A percentile compares a stretch with the other conserved stretches of the same genome.
These are phyloP conservation scores for Amaranthus palmeri DNA, from an alignment of 148 eudicot genomes.

Conservation along the genomic window DNA sequence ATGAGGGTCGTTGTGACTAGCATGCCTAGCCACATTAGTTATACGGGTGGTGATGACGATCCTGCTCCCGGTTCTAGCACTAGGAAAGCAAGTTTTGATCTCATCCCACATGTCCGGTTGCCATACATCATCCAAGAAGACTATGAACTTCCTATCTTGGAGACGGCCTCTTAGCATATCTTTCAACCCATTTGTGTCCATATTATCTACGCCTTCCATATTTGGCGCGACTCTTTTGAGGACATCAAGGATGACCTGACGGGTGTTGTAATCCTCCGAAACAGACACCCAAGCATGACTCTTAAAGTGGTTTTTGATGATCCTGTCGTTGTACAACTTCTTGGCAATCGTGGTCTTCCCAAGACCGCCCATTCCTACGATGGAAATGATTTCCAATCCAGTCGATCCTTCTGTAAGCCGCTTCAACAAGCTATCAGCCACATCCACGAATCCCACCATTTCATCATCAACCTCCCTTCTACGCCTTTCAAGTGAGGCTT, in stretches of 20 bases:
- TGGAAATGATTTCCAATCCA: constrained; percentile 26
- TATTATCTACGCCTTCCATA: background rate
- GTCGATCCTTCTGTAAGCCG: constrained; percentile 20
- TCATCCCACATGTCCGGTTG: constrained; percentile 23
- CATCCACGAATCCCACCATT: constrained; percentile 33
- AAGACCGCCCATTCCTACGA: constrained; percentile 44
- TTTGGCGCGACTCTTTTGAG: constrained; percentile 11
- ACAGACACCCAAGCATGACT: constrained; percentile 30
- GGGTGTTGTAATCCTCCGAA: constrained; percentile 30
- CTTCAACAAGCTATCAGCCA: constrained; percentile 14
- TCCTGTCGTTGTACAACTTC: constrained; percentile 24
- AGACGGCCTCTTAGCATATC: constrained; percentile 5
- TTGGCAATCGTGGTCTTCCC: constrained; percentile 45
- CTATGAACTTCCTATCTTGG: constrained; percentile 10
- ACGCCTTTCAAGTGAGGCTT: constrained; percentile 18
- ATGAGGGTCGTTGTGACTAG: constrained; percentile 23
- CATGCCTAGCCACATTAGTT: constrained; percentile 21
- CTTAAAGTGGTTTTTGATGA: constrained; percentile 22
- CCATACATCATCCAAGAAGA: constrained; percentile 36
- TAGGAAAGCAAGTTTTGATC: constrained; percentile 26
- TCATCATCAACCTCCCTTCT: constrained; percentile 14
- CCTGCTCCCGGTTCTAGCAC: constrained; percentile 16
- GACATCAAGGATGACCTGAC: constrained; percentile 25
- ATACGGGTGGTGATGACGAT: constrained; percentile 29
- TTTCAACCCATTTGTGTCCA: constrained; percentile 16